These are phyloP conservation scores for Pleurotus tuber-regium DNA, from an alignment of 768 basidiomycete genomes.

Conservation along the genomic window DNA sequence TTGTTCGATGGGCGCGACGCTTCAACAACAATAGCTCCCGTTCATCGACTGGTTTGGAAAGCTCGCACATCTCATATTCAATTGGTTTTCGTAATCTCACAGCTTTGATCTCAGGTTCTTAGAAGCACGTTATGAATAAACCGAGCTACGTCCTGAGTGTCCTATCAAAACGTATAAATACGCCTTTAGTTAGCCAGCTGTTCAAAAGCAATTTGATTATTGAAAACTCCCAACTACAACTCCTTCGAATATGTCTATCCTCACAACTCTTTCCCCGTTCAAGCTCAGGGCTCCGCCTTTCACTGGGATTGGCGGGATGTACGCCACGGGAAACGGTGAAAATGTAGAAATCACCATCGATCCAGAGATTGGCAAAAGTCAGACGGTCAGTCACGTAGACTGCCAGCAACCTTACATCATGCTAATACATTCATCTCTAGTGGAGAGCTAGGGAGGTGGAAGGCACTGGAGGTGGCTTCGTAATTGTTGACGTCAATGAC, in stretches of 20 bases:
- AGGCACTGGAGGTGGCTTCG: not conserved
- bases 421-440: not conserved
- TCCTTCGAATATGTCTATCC: not conserved
- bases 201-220: no score
- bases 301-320: not conserved
- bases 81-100: no score
- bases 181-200: no score
- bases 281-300: not conserved
- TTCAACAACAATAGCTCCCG: no score
- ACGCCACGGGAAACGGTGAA: not conserved
- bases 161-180: no score
- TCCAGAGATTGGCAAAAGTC: not conserved
- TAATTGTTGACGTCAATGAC: not conserved
- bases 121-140: no score
- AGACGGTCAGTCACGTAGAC: not conserved
- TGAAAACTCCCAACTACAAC: no score
- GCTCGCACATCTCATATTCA: no score
- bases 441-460: not conserved
- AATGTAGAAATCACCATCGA: not conserved
- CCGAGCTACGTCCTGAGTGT: no score
- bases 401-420: not conserved
- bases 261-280: not conserved
- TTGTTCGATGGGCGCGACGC: no score
- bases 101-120: no score
- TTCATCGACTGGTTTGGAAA: no score